Base-by-base conservation (phyloP, 2,329 filamentous ascomycete species). In the Mollisiaceae sp. region DNA sequence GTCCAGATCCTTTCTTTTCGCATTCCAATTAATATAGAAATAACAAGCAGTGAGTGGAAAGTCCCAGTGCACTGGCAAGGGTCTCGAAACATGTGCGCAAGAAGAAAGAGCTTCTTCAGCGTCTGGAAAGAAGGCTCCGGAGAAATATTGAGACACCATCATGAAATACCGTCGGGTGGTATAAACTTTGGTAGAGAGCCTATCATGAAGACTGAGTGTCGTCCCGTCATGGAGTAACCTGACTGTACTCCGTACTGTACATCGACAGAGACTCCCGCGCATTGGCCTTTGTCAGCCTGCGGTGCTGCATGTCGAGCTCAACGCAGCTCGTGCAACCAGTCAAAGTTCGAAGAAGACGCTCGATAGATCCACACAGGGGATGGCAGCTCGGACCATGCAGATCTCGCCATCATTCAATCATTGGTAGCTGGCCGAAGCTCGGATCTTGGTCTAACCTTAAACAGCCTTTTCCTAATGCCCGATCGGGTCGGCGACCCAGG, bases 321-420 rank as follows among this genome's bases (percentile, higher is more conserved):
- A 35, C 50, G 24, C 50, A 18, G 9, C 24, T 4, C 12, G 50
- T 54, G 50, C 22, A 54, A 32, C 55, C 59, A 39, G n/a, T 47
- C 27, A 35, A 54, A 59, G 39, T 4, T 60, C 24, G 18, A n/a
- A 5, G 27, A 4, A 14, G 59, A 50, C 35, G 36, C 57, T 59
- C 9, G 39, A 47, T 47, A 9, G 57, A 59, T 59, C 41, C 57
- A 35, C 57, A 47, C 20, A 43, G 45, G 57, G 57, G 18, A 12
- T 12, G 32, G 20, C 43, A 52, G 59, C 20, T 52, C 39, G 59
- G 59, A 35, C 24, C 59, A 20, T 52, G 43, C 27, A 52, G 59
- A 54, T 60, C 22, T 12, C 47, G 12, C 1, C 45, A 54, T 52
- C 43, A 60, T 60, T 60, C 1, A 35, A 54, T 52, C 43, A 60